These are phyloP conservation scores for Suillus cothurnatus DNA, from an alignment of 768 basidiomycete species.

Conservation along the genomic window DNA sequence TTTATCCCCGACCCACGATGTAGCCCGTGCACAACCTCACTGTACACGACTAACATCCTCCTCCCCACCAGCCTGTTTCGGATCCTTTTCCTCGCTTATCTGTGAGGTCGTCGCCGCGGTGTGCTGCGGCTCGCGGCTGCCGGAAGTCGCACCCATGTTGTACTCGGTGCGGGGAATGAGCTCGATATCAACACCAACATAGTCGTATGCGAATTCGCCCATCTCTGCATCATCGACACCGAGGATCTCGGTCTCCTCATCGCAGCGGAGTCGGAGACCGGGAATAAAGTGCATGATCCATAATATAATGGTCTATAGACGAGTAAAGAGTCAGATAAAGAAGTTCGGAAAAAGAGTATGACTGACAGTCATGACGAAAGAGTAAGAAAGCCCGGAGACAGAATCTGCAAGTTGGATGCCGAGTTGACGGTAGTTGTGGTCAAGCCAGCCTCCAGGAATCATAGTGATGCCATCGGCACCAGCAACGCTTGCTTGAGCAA, in stretches of 20 bases:
- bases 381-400: slow-evolving; percentile 62
- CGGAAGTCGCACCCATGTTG: slow-evolving; percentile 26
- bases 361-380: slow-evolving; percentile 76
- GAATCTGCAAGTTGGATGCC: slow-evolving; percentile 85
- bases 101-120: slow-evolving; percentile 22
- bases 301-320: slow-evolving; percentile 67
- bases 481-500: slow-evolving; percentile 81
- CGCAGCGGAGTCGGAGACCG: slow-evolving; percentile 69
- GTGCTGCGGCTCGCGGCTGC: slow-evolving; percentile 40
- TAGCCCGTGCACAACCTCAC: not conserved
- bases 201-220: slow-evolving; percentile 90
- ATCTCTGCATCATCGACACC: slow-evolving; percentile 91
- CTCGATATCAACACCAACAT: slow-evolving; percentile 71
- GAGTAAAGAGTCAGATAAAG: slow-evolving; percentile 1
- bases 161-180: slow-evolving; percentile 37
- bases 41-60: not conserved
- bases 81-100: slow-evolving; percentile 32
- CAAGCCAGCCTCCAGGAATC: slow-evolving; percentile 86
- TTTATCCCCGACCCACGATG: not conserved
- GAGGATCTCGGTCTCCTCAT: slow-evolving; percentile 69
- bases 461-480: slow-evolving; percentile 70
- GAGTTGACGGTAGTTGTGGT: slow-evolving; percentile 80
- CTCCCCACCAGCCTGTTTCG: not conserved
- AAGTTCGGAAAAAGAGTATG: not conserved
- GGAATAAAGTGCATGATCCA: slow-evolving; percentile 91